Base-by-base conservation (phyloP, 2,329 filamentous ascomycete genomes). In the Diatrype stigma region DNA sequence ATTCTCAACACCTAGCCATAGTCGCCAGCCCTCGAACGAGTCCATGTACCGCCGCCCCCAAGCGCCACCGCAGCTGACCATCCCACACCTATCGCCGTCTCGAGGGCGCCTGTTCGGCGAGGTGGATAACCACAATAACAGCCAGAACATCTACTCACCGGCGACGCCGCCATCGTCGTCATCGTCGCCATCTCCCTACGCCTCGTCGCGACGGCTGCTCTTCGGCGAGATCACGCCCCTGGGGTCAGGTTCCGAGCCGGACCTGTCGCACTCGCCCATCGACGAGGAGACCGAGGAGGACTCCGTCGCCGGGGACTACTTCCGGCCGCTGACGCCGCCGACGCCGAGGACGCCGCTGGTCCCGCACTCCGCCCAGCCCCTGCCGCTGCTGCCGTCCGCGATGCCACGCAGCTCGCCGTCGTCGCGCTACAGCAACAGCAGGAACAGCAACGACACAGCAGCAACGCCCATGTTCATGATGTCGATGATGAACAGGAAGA, bases 221-320 rank as follows among this genome's bases (percentile, higher is more conserved):
- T 67, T 65, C 52, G 64, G 63, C 49, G 65, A 67, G 51, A 51
- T 67, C 28, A 59, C 57, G 10, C 60, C 57, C 6, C 60, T 57
- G 34, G 46, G 51, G 35, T 55, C 60, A 22, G 54, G 58, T 21
- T 58, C 62, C 6, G 63, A 63, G 53, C 66, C 66, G 17, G 65
- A 66, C 21, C 63, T 67, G 47, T 59, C 57, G 30, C 51, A 65
- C 56, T 67, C 64, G 28, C 64, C 65, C 8, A 61, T 61, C 37
- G 63, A 64, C 34, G 63, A 61, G 34, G 47, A 58, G 40, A 56
- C 56, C 21, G 61, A 63, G 51, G 63, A 61, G 12, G 49, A 59
- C 26, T 30, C 26, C 26, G 10, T 30, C 6, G 6, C 10, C 6
- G 26, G 26, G 26, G 62, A 65, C 30, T 66, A 67, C 56, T 65